A percentile compares a stretch with the other conserved stretches of the same genome.
Conservation (phyloP, 768 basidiomycete genomes). For the Tulasnella sp. region DNA sequence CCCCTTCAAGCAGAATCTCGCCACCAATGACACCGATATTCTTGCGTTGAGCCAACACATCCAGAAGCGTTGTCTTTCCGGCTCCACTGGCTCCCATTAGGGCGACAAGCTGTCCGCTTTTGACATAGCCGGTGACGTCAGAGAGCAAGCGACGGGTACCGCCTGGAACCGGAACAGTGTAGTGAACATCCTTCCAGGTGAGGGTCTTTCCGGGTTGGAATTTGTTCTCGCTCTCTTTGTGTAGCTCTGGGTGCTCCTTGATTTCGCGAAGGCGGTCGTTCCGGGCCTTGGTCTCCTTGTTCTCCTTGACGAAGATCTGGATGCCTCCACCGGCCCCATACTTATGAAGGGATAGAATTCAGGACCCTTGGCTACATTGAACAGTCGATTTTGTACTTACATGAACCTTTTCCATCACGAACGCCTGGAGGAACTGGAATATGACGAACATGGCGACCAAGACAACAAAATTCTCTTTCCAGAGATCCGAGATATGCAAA, state of each 20-base stretch:
- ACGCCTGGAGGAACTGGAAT: constrained; percentile 58
- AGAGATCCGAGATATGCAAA: constrained; percentile 22
- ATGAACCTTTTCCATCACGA: constrained; percentile 55
- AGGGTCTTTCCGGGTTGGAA: constrained; percentile 32
- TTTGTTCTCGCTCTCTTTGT: constrained; percentile 19
- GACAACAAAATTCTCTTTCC: constrained; percentile 51
- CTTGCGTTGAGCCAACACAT: constrained; percentile 24
- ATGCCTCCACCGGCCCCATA: constrained; percentile 38
- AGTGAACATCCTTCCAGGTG: constrained; percentile 38
- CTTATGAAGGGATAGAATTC: constrained; percentile 39
- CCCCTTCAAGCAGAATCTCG: constrained; percentile 30
- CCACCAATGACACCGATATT: constrained; percentile 36
- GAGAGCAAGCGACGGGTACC: constrained; percentile 23
- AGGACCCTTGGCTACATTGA: constrained; percentile 39
- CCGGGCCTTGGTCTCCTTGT: constrained; percentile 32
- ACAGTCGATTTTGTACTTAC: constrained; percentile 30
- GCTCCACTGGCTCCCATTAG: constrained; percentile 38
- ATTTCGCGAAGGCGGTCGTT: constrained; percentile 34
- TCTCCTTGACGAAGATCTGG: constrained; percentile 33
- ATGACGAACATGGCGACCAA: constrained; percentile 56
- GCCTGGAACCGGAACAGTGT: constrained; percentile 27
- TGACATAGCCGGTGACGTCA: constrained; percentile 30
- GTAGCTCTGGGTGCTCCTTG: constrained; percentile 29
- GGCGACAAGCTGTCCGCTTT: constrained; percentile 33
- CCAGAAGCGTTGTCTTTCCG: constrained; percentile 31